Percentiles rank a stretch among this genome's conserved stretches.
These are phyloP conservation scores for Ichthyophthirius multifiliis DNA, from an alignment of 169 alveolate genomes.

Conservation along the genomic window DNA sequence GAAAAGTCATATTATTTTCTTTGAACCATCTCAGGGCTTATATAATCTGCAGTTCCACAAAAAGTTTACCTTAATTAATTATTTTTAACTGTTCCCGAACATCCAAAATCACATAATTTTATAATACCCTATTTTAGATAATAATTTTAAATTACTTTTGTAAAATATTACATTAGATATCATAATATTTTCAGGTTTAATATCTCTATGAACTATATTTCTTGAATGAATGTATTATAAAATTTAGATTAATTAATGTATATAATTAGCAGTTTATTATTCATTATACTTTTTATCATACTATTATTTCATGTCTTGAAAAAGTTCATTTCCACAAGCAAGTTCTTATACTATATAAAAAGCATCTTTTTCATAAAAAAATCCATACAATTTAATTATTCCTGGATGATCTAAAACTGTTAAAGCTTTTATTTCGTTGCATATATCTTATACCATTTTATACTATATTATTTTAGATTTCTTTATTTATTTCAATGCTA, in stretches of 20 bases:
- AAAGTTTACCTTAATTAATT: conserved; percentile 33
- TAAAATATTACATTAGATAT: background rate
- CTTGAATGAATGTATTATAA: conserved; percentile 21
- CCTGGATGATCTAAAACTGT: conserved; percentile 31
- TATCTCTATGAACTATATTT: conserved; percentile 32
- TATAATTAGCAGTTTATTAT: background rate
- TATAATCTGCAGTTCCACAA: conserved; percentile 48
- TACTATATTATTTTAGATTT: background rate
- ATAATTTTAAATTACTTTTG: too few species aligned
- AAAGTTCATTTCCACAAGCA: conserved; percentile 24
- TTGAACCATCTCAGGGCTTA: conserved; percentile 41
- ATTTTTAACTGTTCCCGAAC: conserved; percentile 33
- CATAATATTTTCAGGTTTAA: conserved; percentile 46
- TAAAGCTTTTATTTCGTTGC: conserved; percentile 33
- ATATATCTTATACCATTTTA: conserved; percentile 4
- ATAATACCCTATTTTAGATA: conserved; percentile 1
- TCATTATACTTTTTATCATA: conserved; percentile 25
- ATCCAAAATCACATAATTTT: conserved; percentile 66
- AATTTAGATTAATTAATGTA: conserved; percentile 20
- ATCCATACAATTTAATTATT: conserved; percentile 28
- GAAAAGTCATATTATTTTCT: conserved; percentile 38
- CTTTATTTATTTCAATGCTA: background rate
- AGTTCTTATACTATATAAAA: conserved; percentile 19
- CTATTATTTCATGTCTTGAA: conserved; percentile 7
- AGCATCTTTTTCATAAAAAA: conserved; percentile 15